These are phyloP conservation scores for Xylaria multiplex DNA, from an alignment of 2,329 filamentous ascomycete genomes.

Conservation along the genomic window DNA sequence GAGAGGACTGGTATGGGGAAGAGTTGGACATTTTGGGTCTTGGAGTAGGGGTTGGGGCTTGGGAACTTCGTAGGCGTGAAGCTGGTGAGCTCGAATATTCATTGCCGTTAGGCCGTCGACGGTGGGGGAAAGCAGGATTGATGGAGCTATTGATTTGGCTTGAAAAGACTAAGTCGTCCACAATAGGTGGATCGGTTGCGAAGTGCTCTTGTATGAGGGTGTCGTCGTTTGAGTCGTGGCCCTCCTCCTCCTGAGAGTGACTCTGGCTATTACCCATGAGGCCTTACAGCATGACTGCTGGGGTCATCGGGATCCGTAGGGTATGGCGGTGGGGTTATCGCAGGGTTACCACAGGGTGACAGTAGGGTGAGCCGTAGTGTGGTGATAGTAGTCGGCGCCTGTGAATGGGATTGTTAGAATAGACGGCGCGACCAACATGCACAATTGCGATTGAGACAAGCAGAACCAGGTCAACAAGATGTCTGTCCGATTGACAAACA, in stretches of 20 bases:
- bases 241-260: constrained; percentile 26
- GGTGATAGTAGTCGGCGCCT: background rate
- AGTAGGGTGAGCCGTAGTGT: background rate
- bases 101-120: background rate
- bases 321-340: background rate
- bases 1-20: constrained; percentile 9
- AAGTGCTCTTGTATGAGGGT: background rate
- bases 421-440: background rate
- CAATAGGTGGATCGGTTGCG: background rate
- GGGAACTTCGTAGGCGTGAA: constrained; percentile 6
- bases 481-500: background rate
- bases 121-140: constrained; percentile 10
- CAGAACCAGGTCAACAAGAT: background rate
- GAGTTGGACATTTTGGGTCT: constrained; percentile 23
- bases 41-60: constrained; percentile 9
- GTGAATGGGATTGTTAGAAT: constrained; percentile 4
- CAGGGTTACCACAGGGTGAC: too few species aligned
- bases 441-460: background rate
- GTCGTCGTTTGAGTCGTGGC: constrained; percentile 2
- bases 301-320: constrained; percentile 15
- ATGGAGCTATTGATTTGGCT: constrained; percentile 30
- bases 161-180: constrained; percentile 29
- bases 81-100: constrained; percentile 23
- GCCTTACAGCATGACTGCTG: constrained; percentile 32
- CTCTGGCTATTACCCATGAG: constrained; percentile 31